phyloP scores from a whole-genome alignment of 345 rosid species.

The Rhodamnia rubescens region DNA sequence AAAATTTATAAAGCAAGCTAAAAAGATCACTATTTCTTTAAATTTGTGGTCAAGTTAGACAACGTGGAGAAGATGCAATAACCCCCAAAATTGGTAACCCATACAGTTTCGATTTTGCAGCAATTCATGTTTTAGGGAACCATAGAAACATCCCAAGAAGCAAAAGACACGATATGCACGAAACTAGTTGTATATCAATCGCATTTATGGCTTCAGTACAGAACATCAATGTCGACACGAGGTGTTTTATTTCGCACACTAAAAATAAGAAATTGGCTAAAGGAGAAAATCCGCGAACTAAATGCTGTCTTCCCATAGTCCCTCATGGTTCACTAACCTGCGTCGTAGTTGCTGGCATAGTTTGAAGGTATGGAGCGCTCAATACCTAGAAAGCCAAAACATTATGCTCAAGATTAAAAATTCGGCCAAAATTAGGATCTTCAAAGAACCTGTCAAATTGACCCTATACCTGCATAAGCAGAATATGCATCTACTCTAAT shows the following conservation, averaged over 20 bases:
- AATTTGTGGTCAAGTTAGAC: background rate
- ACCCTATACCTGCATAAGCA: background rate
- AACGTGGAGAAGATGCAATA: background rate
- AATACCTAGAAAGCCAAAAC: conserved; percentile 53
- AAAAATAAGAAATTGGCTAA: background rate
- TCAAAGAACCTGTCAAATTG: background rate
- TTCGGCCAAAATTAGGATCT: background rate
- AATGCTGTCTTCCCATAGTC: background rate
- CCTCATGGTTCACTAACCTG: conserved; percentile 34
- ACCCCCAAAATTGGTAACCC: background rate
- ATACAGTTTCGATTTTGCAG: background rate
- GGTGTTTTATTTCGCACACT: background rate
- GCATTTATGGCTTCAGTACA: background rate
- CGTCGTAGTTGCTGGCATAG: conserved; percentile 20
- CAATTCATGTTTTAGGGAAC: background rate
- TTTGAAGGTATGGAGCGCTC: conserved; percentile 92
- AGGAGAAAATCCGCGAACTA: background rate
- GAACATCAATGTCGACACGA: background rate
- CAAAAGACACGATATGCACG: background rate
- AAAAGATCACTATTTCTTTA: background rate
- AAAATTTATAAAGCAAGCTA: background rate
- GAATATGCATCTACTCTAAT: background rate
- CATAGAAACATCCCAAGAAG: background rate
- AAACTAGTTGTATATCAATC: background rate
- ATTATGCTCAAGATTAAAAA: background rate